Percentiles rank a stretch among this genome's conserved stretches.
Conservation (phyloP, 1,284 basidiomycete genomes). For the Serendipita sp. region DNA sequence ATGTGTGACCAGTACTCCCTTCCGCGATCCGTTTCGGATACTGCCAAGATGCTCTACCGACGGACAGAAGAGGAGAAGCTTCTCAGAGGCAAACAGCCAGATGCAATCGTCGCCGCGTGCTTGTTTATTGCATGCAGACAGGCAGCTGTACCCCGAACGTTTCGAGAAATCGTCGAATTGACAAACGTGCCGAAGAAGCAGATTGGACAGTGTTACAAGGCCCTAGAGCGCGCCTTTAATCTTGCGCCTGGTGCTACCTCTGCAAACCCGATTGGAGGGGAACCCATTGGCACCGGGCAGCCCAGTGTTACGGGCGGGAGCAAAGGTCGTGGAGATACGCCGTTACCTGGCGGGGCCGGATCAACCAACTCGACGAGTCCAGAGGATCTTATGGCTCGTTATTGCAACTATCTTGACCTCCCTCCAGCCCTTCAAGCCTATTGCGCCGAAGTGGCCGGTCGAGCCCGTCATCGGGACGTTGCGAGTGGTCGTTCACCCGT, state of each 20-base stretch:
- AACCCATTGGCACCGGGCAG: conserved; percentile 12
- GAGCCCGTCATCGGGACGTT: conserved; percentile 70
- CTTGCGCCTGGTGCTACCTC: conserved; percentile 34
- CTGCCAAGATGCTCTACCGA: conserved; percentile 93
- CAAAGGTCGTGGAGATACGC: conserved; percentile 7
- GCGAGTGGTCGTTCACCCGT: conserved; percentile 90
- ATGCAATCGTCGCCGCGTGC: conserved; percentile 91
- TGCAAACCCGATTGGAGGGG: conserved; percentile 14
- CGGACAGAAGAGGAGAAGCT: conserved; percentile 92
- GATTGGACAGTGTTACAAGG: conserved; percentile 89
- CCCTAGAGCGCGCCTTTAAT: conserved; percentile 85
- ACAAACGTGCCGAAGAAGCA: conserved; percentile 92
- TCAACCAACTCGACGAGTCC: conserved; percentile 41
- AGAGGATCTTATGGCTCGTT: conserved; percentile 82
- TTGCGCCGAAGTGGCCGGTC: conserved; percentile 72
- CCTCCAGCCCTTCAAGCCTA: conserved; percentile 71
- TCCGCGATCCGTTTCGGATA: conserved; percentile 87
- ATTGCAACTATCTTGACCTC: conserved; percentile 87
- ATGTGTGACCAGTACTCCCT: conserved; percentile 94
- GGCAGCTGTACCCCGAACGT: conserved; percentile 85
- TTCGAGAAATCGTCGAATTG: conserved; percentile 89
- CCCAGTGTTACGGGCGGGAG: conserved; percentile 32
- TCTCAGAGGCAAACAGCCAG: conserved; percentile 79
- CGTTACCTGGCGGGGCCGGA: conserved; percentile 19
- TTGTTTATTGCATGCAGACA: conserved; percentile 97